Evolutionary conservation across 23 red algal species (phyloP).

Genomic region (Gracilariopsis chorda): DNA sequence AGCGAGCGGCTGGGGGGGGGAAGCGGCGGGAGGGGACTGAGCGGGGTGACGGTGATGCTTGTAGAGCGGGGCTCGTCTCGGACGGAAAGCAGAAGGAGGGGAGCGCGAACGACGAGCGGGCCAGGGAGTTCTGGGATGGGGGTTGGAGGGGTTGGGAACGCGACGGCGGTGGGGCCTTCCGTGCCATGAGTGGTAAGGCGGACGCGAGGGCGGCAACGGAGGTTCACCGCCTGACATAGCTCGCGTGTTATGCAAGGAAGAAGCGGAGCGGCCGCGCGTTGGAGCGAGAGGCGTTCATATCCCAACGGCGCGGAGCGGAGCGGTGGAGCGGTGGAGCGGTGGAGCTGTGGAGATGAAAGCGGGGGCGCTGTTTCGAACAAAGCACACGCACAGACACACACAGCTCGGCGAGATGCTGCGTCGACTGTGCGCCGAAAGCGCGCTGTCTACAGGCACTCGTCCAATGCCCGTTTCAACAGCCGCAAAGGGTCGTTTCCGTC

Average conservation of each 20-base stretch:
- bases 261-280: not conserved
- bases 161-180: not conserved
- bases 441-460: no score
- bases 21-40: not conserved
- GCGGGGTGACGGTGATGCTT: constrained; percentile 11
- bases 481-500: no score
- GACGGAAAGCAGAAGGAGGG: not conserved
- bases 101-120: not conserved
- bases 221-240: constrained; percentile 34
- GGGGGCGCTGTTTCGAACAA: no score
- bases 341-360: no score
- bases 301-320: not conserved
- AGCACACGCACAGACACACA: no score
- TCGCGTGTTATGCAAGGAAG: not conserved
- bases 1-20: not conserved
- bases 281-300: not conserved
- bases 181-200: not conserved
- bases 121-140: not conserved
- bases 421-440: no score
- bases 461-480: no score
- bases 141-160: not conserved
- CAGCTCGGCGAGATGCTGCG: no score
- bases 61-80: not conserved
- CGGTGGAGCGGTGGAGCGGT: not conserved
- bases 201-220: constrained; percentile 11